Conservation (phyloP, 2,329 filamentous ascomycete species). For the Helminthosporium solani region DNA sequence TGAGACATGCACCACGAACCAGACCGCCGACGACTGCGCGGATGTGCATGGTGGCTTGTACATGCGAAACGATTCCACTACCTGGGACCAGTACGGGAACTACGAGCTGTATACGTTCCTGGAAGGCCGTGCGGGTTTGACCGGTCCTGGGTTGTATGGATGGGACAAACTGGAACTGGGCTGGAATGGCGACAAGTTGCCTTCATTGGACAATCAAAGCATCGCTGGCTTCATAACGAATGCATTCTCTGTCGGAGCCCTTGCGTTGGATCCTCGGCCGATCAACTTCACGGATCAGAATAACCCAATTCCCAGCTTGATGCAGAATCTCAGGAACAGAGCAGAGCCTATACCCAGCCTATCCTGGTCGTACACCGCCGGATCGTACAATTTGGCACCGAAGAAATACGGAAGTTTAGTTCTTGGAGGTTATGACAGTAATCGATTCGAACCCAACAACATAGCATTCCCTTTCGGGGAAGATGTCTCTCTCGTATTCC, state of each 20-base stretch:
- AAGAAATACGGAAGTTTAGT: conserved; percentile 37
- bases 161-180: conserved; percentile 38
- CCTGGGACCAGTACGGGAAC: conserved; percentile 35
- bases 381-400: conserved; percentile 31
- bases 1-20: conserved; percentile 35
- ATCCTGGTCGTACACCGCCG: conserved; percentile 47
- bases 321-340: conserved; percentile 26
- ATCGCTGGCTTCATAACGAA: conserved; percentile 39
- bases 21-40: conserved; percentile 28
- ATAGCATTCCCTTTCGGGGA: conserved; percentile 27
- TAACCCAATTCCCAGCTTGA: conserved; percentile 30
- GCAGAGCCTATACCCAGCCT: conserved; percentile 37
- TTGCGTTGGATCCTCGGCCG: conserved; percentile 41
- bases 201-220: conserved; percentile 35
- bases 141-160: conserved; percentile 37
- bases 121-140: conserved; percentile 29
- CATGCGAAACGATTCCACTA: conserved; percentile 32
- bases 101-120: conserved; percentile 33
- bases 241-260: conserved; percentile 41
- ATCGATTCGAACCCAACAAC: conserved; percentile 30
- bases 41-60: conserved; percentile 32
- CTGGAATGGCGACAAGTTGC: conserved; percentile 23
- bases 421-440: conserved; percentile 43
- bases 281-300: conserved; percentile 44
- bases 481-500: conserved; percentile 28